phyloP scores from a whole-genome alignment of 164 flowering plant genomes.

The Cinnamomum chago region DNA sequence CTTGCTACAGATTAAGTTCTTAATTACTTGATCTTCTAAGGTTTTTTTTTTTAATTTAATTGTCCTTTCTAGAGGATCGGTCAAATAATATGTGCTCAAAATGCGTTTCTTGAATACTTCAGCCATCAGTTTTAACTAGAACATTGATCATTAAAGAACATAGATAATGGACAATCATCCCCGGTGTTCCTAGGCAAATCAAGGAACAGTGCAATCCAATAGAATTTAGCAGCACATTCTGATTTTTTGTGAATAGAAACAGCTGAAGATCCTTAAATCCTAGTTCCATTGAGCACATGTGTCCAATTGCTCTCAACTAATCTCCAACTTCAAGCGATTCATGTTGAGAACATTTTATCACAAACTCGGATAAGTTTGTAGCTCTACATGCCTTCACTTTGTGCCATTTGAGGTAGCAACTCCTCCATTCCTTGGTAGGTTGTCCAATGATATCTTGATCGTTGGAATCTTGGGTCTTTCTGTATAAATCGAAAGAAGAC shows the following conservation, averaged over 20 bases:
- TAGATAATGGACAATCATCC: too few species aligned
- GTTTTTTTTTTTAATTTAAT: too few species aligned
- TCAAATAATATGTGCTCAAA: too few species aligned
- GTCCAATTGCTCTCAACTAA: slow-evolving; percentile 44
- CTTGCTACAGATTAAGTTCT: too few species aligned
- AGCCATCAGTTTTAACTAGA: neutral
- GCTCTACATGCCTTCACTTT: slow-evolving; percentile 49
- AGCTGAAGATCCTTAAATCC: slow-evolving; percentile 62
- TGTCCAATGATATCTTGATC: too few species aligned
- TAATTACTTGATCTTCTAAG: too few species aligned
- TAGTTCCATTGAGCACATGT: slow-evolving; percentile 32
- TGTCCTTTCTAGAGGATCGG: too few species aligned
- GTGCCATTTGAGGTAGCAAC: slow-evolving; percentile 49
- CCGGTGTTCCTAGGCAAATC: slow-evolving; percentile 46
- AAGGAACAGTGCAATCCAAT: slow-evolving; percentile 73
- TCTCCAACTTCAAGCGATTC: slow-evolving; percentile 55
- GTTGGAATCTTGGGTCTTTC: neutral
- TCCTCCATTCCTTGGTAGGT: slow-evolving; percentile 45
- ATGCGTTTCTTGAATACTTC: neutral
- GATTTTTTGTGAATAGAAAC: slow-evolving; percentile 52
- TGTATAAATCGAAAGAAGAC: slow-evolving; percentile 34
- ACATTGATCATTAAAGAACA: neutral
- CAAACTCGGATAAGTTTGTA: slow-evolving; percentile 29
- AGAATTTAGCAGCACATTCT: slow-evolving; percentile 58
- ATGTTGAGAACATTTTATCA: slow-evolving; percentile 33